Percentiles rank a stretch among this genome's conserved stretches.
These are phyloP conservation scores for Russula griseocarnosa DNA, from an alignment of 768 basidiomycete species.

Conservation along the genomic window DNA sequence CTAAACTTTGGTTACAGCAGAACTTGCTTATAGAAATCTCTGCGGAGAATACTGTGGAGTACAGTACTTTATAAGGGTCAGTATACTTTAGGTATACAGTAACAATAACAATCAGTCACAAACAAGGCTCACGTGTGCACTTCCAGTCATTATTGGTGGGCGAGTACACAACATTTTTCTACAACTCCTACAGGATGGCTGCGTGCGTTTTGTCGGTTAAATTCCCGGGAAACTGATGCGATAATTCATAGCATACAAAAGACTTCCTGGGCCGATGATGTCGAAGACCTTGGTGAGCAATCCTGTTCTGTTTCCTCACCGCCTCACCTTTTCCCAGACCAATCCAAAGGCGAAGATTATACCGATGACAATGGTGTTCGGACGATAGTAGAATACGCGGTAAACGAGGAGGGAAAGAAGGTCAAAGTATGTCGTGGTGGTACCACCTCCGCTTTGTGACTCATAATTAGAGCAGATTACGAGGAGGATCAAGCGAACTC, in stretches of 20 bases:
- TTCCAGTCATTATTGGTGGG: background rate
- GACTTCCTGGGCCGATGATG: conserved; percentile 42
- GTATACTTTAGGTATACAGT: too few species aligned
- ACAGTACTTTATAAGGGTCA: too few species aligned
- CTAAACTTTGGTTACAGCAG: too few species aligned
- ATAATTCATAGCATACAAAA: conserved; percentile 34
- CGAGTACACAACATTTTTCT: background rate
- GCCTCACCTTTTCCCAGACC: conserved; percentile 35
- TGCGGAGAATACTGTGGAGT: too few species aligned
- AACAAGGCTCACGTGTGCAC: background rate
- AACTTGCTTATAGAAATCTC: too few species aligned
- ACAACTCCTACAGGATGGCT: conserved; percentile 1
- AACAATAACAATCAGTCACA: background rate
- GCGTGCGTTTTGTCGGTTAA: conserved; percentile 3
- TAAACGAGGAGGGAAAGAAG: conserved; percentile 92
- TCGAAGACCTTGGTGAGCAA: conserved; percentile 36
- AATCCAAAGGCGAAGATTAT: conserved; percentile 61
- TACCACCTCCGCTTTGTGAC: background rate
- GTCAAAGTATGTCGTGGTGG: conserved; percentile 67
- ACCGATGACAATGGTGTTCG: conserved; percentile 71
- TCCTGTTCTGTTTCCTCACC: background rate
- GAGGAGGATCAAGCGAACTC: conserved; percentile 75
- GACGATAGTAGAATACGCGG: conserved; percentile 23
- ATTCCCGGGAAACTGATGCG: background rate
- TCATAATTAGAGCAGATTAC: conserved; percentile 55